Evolutionary conservation across 2,329 filamentous ascomycete species (phyloP).

Genomic region (Orbilia blumenaviensis): DNA sequence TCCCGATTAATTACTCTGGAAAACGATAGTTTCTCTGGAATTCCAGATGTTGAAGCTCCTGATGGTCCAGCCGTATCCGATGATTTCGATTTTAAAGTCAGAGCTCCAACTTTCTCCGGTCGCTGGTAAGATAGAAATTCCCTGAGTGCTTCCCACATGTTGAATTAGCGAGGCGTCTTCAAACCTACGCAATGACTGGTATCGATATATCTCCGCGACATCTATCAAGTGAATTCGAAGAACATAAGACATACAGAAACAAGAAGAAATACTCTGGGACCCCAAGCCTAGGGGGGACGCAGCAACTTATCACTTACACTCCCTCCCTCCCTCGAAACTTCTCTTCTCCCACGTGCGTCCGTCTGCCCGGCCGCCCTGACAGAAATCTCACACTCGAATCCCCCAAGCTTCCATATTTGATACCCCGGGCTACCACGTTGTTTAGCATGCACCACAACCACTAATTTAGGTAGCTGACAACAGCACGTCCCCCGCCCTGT

Average conservation of each 20-base stretch:
- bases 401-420: slow-evolving; percentile 27
- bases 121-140: slow-evolving; percentile 47
- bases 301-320: neutral
- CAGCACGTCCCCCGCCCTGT: slow-evolving; percentile 11
- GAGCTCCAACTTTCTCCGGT: slow-evolving; percentile 23
- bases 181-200: neutral
- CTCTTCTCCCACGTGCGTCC: neutral
- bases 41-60: slow-evolving; percentile 62
- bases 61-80: slow-evolving; percentile 55
- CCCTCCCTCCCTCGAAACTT: neutral
- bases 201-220: neutral
- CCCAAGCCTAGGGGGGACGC: neutral
- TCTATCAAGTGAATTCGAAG: neutral
- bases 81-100: slow-evolving; percentile 22
- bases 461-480: slow-evolving; percentile 40
- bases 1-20: slow-evolving; percentile 78
- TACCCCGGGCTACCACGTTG: slow-evolving; percentile 27
- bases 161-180: neutral
- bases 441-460: slow-evolving; percentile 6
- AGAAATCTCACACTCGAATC: neutral
- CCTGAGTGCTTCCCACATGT: slow-evolving; percentile 20
- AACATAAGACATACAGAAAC: neutral
- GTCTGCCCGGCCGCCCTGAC: neutral
- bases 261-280: neutral
- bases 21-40: slow-evolving; percentile 77